Conservation (phyloP, 2,329 filamentous ascomycete genomes). For the Westerdykella sp. region DNA sequence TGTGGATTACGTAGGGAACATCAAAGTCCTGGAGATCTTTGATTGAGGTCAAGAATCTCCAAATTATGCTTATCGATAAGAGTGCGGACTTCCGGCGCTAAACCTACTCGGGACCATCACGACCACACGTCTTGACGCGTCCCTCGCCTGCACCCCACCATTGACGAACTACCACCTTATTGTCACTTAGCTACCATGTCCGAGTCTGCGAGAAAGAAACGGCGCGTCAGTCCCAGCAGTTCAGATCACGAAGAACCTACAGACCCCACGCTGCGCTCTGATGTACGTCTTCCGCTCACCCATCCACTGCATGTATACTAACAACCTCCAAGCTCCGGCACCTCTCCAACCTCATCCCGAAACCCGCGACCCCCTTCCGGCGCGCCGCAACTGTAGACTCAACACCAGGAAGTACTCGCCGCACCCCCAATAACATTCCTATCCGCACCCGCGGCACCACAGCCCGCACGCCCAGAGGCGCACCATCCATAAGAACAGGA, state of each 20-base stretch:
- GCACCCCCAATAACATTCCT: slow-evolving; percentile 23
- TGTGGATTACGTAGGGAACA: background rate
- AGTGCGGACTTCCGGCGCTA: slow-evolving; percentile 4
- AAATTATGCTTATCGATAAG: slow-evolving; percentile 27
- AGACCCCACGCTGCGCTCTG: slow-evolving; percentile 13
- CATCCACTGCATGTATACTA: background rate
- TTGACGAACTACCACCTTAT: slow-evolving; percentile 1
- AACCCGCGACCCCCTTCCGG: slow-evolving; percentile 31
- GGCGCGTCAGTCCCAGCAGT: slow-evolving; percentile 22
- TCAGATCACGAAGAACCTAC: slow-evolving; percentile 12
- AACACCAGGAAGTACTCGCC: slow-evolving; percentile 25
- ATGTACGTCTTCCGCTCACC: slow-evolving; percentile 10
- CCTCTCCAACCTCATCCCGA: slow-evolving; percentile 22
- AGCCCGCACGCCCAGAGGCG: slow-evolving; percentile 29
- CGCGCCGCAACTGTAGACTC: slow-evolving; percentile 31
- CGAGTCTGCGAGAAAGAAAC: slow-evolving; percentile 33
- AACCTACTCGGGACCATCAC: background rate
- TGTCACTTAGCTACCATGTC: slow-evolving; percentile 20
- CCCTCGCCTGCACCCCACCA: slow-evolving; percentile 2
- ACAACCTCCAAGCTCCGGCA: slow-evolving; percentile 22
- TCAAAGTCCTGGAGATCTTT: slow-evolving; percentile 2
- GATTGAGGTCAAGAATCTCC: background rate
- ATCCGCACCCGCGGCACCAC: slow-evolving; percentile 32
- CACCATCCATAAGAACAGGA: slow-evolving; percentile 24
- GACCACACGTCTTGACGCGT: slow-evolving; percentile 9